Conservation (phyloP, 345 rosid species). For the Melaleuca alternifolia region DNA sequence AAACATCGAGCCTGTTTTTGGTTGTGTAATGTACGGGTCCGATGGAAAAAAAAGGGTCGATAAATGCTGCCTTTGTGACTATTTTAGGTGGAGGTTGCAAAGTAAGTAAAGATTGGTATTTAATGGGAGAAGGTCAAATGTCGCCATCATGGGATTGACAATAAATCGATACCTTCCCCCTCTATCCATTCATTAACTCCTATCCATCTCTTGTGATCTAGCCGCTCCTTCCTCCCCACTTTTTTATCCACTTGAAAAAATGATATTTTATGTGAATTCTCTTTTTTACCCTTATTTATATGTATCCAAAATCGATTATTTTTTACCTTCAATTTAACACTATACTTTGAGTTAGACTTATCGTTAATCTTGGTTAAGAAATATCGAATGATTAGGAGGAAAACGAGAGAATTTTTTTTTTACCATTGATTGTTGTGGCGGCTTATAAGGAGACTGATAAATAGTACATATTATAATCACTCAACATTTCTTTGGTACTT, state of each 20-base stretch:
- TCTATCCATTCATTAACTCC: neutral
- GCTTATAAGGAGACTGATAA: neutral
- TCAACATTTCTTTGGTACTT: neutral
- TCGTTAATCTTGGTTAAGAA: neutral
- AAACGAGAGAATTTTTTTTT: fast-evolving
- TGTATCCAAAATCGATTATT: neutral
- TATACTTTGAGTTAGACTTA: neutral
- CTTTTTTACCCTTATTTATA: neutral
- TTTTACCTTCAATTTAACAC: neutral
- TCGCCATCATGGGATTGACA: neutral
- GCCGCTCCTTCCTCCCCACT: neutral
- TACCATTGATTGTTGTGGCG: neutral
- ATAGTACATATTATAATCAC: neutral
- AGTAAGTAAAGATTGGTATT: neutral
- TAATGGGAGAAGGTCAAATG: neutral
- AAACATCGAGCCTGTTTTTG: neutral
- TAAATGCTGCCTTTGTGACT: neutral
- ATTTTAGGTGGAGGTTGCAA: neutral
- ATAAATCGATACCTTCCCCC: neutral
- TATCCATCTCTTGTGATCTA: neutral
- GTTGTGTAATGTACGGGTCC: neutral
- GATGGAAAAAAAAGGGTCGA: neutral
- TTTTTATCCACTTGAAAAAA: neutral
- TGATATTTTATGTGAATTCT: neutral
- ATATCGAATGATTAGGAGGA: neutral